phyloP scores from a whole-genome alignment of 2,329 filamentous ascomycete genomes.

The Diaporthe velutina region DNA sequence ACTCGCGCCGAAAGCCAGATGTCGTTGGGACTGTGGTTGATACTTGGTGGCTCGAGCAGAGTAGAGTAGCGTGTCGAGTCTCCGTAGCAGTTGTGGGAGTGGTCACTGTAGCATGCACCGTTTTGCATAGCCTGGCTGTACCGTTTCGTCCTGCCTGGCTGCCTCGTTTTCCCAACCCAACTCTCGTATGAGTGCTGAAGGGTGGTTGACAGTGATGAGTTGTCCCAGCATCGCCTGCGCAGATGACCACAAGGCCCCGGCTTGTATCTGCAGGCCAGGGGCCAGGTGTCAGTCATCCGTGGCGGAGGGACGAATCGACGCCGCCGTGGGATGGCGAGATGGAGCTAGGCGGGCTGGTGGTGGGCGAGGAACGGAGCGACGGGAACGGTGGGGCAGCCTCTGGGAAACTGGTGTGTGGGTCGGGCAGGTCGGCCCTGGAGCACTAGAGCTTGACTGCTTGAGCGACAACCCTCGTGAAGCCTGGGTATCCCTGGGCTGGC shows the following conservation, averaged over 20 bases:
- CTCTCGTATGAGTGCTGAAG: slow-evolving; percentile 19
- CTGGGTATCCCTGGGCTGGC: background rate
- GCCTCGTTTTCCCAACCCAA: background rate
- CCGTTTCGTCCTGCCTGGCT: background rate
- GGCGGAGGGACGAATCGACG: slow-evolving; percentile 24
- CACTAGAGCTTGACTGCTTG: background rate
- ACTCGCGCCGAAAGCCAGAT: slow-evolving; percentile 1
- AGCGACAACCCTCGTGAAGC: too few relatives aligned
- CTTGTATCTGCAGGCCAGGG: slow-evolving; percentile 34
- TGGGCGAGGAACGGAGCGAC: slow-evolving; percentile 34
- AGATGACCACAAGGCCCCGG: slow-evolving; percentile 32
- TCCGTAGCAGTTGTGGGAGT: background rate
- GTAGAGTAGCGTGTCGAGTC: background rate
- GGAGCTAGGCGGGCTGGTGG: slow-evolving; percentile 23
- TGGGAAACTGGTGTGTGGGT: background rate
- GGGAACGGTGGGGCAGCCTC: slow-evolving; percentile 35
- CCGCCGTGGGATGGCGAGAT: background rate
- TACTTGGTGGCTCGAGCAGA: background rate
- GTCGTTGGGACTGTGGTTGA: background rate
- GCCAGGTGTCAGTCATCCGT: slow-evolving; percentile 37
- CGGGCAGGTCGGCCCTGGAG: background rate
- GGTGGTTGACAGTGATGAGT: slow-evolving; percentile 37
- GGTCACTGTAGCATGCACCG: background rate
- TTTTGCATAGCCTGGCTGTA: background rate
- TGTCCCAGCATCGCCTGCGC: slow-evolving; percentile 35